phyloP scores from a whole-genome alignment of 1,284 basidiomycete genomes.

The Cryptococcus maquisensis region DNA sequence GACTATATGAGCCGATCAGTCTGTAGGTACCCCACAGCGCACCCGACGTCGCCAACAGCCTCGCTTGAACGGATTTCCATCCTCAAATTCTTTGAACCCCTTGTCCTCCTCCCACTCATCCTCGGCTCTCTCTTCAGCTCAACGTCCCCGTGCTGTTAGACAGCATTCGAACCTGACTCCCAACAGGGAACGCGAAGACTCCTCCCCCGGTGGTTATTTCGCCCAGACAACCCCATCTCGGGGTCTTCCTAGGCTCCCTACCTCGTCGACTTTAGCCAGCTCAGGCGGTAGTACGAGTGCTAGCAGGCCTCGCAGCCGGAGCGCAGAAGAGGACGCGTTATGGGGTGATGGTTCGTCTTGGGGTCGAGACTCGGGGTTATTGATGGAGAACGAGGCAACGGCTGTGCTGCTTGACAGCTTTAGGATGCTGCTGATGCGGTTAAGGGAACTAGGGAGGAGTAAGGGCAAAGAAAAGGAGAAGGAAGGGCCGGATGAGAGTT shows the following conservation, averaged over 20 bases:
- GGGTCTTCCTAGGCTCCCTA: not conserved
- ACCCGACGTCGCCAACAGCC: constrained; percentile 28
- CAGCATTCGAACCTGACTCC: constrained; percentile 32
- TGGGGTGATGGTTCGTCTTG: not conserved
- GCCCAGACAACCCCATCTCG: constrained; percentile 5
- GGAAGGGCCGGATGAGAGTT: constrained; percentile 23
- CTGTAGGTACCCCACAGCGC: constrained; percentile 26
- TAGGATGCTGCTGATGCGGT: constrained; percentile 10
- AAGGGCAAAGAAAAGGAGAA: constrained; percentile 25
- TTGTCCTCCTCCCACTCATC: constrained; percentile 22
- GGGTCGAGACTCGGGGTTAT: not conserved
- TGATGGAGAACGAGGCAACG: constrained; percentile 22
- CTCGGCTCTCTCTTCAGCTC: constrained; percentile 22
- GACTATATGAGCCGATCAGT: not conserved
- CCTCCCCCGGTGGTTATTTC: not conserved
- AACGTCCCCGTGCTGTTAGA: constrained; percentile 25
- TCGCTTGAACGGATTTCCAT: constrained; percentile 37
- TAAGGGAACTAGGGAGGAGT: constrained; percentile 14
- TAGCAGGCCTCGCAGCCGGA: constrained; percentile 9
- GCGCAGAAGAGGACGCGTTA: constrained; percentile 14
- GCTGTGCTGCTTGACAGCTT: constrained; percentile 24
- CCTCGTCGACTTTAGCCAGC: constrained; percentile 3
- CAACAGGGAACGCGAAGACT: constrained; percentile 7
- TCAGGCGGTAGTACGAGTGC: constrained; percentile 5
- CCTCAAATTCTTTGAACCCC: constrained; percentile 26